Conservation (phyloP, 2,329 filamentous ascomycete species). For the Seiridium cupressi region DNA sequence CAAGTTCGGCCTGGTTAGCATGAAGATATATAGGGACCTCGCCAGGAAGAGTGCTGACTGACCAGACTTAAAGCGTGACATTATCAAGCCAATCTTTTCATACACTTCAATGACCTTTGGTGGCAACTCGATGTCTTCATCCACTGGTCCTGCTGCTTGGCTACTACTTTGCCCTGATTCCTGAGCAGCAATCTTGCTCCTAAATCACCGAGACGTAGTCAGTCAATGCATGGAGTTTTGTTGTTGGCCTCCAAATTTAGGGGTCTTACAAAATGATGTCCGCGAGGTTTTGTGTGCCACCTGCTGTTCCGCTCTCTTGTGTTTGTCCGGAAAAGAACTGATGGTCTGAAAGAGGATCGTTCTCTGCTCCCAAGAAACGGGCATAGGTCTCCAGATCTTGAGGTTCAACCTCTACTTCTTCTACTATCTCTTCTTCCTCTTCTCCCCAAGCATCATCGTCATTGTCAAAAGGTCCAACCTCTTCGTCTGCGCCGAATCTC, state of each 20-base stretch:
- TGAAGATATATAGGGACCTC: too few species aligned
- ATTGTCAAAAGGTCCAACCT: conserved; percentile 48
- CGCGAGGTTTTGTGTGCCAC: conserved; percentile 74
- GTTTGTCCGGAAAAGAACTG: conserved; percentile 54
- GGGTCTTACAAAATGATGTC: conserved; percentile 70
- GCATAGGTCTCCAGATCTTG: conserved; percentile 88
- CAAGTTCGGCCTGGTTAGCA: too few species aligned
- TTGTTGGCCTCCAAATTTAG: too few species aligned
- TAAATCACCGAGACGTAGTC: too few species aligned
- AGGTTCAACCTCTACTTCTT: conserved; percentile 80
- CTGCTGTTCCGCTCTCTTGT: conserved; percentile 40
- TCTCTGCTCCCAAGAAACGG: conserved; percentile 76
- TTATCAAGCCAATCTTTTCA: conserved; percentile 84
- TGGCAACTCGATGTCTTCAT: conserved; percentile 82
- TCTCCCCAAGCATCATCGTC: conserved; percentile 57
- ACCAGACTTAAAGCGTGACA: conserved; percentile 83
- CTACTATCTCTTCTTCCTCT: conserved; percentile 72
- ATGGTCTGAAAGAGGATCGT: conserved; percentile 65
- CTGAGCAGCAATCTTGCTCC: conserved; percentile 85
- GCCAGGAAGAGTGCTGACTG: background rate
- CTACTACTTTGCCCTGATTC: conserved; percentile 63
- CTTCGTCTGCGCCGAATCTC: conserved; percentile 61
- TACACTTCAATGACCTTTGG: conserved; percentile 94
- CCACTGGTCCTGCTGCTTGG: conserved; percentile 56
- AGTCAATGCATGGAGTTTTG: too few species aligned